phyloP scores from a whole-genome alignment of 768 basidiomycete species.

The Lentinula edodes region DNA sequence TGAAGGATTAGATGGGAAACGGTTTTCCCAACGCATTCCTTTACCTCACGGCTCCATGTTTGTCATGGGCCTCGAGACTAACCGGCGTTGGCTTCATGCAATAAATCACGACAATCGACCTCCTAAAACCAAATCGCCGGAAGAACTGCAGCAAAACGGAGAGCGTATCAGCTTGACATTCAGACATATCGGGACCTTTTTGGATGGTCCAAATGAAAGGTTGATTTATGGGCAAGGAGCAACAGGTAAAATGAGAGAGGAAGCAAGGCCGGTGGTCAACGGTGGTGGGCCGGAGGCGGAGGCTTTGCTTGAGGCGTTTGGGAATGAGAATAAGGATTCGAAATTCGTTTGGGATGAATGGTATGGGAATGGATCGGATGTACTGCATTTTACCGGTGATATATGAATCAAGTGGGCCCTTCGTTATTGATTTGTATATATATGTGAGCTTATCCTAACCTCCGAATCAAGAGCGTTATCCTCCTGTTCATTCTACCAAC shows the following conservation, averaged over 20 bases:
- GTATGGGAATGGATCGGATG: constrained; percentile 69
- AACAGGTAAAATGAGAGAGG: constrained; percentile 50
- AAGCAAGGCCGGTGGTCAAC: constrained; percentile 48
- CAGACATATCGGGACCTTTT: constrained; percentile 71
- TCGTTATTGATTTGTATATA: neutral
- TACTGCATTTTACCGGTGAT: constrained; percentile 17
- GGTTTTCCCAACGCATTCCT: constrained; percentile 53
- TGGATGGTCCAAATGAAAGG: constrained; percentile 21
- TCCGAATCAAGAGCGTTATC: too few species aligned
- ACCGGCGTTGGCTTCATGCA: constrained; percentile 69
- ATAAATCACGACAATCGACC: constrained; percentile 75
- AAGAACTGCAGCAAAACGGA: constrained; percentile 51
- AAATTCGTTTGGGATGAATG: constrained; percentile 64
- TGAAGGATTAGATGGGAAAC: neutral
- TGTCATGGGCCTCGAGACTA: constrained; percentile 70
- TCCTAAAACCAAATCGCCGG: constrained; percentile 40
- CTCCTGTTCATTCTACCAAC: too few species aligned
- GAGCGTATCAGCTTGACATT: constrained; percentile 79
- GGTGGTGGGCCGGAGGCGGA: constrained; percentile 26
- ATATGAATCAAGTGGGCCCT: neutral
- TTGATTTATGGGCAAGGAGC: constrained; percentile 74
- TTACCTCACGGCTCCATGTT: constrained; percentile 83
- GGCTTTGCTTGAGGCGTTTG: constrained; percentile 57
- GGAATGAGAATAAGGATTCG: constrained; percentile 64
- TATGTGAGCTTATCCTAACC: too few species aligned